phyloP scores from a whole-genome alignment of 768 basidiomycete species.

The Hortiboletus campestris region DNA sequence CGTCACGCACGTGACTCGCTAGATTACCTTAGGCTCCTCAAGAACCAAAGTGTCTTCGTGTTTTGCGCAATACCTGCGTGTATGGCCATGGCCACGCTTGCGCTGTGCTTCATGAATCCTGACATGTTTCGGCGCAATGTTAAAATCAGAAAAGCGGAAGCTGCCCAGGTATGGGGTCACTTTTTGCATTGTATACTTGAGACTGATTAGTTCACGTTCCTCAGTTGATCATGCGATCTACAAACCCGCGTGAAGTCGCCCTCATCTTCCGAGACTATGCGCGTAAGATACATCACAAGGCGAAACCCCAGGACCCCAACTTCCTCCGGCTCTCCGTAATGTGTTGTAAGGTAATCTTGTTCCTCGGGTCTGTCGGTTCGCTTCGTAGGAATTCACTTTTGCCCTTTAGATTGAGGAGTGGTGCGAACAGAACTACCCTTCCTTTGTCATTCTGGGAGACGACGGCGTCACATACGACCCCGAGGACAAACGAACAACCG shows the following conservation, averaged over 20 bases:
- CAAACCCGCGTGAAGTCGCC: conserved; percentile 89
- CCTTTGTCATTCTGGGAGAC: conserved; percentile 56
- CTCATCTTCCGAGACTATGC: conserved; percentile 83
- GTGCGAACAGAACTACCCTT: conserved; percentile 91
- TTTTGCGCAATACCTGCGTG: conserved; percentile 93
- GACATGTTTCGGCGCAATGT: conserved; percentile 83
- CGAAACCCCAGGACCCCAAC: conserved; percentile 79
- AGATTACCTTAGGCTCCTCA: conserved; percentile 85
- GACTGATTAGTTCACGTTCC: background rate
- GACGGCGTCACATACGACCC: conserved; percentile 40
- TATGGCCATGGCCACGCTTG: conserved; percentile 95
- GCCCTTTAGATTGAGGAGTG: conserved; percentile 80
- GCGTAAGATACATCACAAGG: conserved; percentile 79
- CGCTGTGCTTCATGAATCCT: conserved; percentile 91
- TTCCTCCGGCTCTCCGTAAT: conserved; percentile 80
- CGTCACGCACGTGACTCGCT: conserved; percentile 81
- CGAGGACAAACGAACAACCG: conserved; percentile 54
- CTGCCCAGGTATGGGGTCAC: conserved; percentile 61
- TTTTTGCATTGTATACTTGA: background rate
- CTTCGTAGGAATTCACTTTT: conserved; percentile 2
- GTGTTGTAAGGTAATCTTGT: conserved; percentile 67
- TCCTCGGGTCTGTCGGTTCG: background rate
- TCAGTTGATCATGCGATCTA: conserved; percentile 89
- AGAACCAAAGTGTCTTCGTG: conserved; percentile 91
- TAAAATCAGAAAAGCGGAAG: conserved; percentile 92